Conservation (phyloP, 257 asterid genomes). For the Nicotiana tabacum region DNA sequence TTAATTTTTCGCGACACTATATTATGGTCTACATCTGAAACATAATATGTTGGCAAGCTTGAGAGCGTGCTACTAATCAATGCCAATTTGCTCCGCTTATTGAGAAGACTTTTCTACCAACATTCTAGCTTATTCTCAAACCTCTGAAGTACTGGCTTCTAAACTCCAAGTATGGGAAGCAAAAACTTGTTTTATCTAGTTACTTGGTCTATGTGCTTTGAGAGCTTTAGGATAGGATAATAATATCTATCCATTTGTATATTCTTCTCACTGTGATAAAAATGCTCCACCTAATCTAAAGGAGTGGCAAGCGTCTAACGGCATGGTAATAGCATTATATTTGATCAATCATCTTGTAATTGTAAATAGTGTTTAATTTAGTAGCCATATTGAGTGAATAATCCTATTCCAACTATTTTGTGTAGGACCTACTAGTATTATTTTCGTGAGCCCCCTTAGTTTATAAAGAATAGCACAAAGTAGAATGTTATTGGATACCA, state of each 20-base stretch:
- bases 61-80: not conserved
- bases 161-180: not conserved
- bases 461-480: not conserved
- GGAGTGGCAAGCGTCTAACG: not conserved
- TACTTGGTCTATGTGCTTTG: not conserved
- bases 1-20: not conserved
- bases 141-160: not conserved
- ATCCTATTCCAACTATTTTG: too few species aligned
- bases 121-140: not conserved
- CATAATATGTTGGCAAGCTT: not conserved
- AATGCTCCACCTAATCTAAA: not conserved
- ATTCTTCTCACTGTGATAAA: not conserved
- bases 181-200: not conserved
- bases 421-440: too few species aligned
- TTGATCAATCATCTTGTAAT: too few species aligned
- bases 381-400: not conserved
- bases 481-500: not conserved
- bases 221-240: not conserved
- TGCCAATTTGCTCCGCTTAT: not conserved
- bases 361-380: too few species aligned
- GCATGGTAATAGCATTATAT: not conserved
- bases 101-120: not conserved
- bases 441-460: too few species aligned
- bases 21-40: not conserved
- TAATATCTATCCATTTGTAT: not conserved